Conservation (phyloP, 1,284 basidiomycete genomes). For the Malassezia equina region DNA sequence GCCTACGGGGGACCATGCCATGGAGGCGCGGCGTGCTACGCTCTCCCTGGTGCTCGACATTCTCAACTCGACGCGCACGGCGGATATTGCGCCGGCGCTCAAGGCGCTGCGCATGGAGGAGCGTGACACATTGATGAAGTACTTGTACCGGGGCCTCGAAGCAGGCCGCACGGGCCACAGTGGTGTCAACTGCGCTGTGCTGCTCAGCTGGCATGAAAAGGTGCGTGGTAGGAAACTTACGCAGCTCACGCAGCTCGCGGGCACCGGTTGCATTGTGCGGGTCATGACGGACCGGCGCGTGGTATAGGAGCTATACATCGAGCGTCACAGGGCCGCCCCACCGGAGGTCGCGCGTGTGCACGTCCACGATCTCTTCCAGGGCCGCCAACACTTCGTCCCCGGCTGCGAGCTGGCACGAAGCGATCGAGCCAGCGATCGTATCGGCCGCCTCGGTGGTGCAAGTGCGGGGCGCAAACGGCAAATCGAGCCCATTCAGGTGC, state of each 20-base stretch:
- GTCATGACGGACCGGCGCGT: conserved; percentile 88
- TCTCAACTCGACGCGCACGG: conserved; percentile 83
- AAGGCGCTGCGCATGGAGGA: conserved; percentile 65
- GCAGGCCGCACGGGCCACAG: conserved; percentile 52
- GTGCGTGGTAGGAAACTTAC: conserved; percentile 51
- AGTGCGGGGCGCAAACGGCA: conserved; percentile 42
- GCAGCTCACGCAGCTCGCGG: conserved; percentile 86
- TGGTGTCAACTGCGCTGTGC: conserved; percentile 56
- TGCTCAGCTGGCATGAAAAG: conserved; percentile 93
- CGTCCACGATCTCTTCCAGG: conserved; percentile 35
- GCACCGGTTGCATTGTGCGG: conserved; percentile 89
- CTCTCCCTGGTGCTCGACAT: conserved; percentile 79
- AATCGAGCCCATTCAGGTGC: conserved; percentile 39
- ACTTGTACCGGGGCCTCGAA: conserved; percentile 90
- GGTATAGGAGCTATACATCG: conserved; percentile 49
- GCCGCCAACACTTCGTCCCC: conserved; percentile 25
- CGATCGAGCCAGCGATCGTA: conserved; percentile 29
- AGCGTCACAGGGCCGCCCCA: conserved; percentile 25
- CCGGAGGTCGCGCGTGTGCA: conserved; percentile 29
- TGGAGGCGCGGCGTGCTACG: conserved; percentile 52
- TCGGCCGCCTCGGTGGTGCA: conserved; percentile 34
- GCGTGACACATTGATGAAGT: conserved; percentile 94
- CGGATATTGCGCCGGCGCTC: conserved; percentile 71
- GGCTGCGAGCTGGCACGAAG: conserved; percentile 34
- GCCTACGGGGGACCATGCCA: conserved; percentile 32